Evolutionary conservation across 2,329 filamentous ascomycete genomes (phyloP).

Genomic region (Lojkania enalia): DNA sequence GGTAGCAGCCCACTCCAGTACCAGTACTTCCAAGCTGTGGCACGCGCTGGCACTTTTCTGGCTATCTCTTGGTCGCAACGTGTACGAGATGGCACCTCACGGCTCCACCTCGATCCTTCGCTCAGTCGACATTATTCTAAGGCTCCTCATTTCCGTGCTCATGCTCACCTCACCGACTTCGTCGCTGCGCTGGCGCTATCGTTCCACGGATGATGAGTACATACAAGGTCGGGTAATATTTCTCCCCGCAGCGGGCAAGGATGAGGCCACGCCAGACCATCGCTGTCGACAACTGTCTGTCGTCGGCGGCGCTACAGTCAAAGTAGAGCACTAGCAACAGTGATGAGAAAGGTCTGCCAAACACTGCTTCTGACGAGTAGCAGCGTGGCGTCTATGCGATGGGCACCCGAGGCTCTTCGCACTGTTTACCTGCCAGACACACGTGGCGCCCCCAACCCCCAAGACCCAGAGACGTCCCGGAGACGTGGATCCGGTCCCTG

Average conservation of each 20-base stretch:
- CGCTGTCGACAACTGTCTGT: background rate
- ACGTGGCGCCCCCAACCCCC: no score
- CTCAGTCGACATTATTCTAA: no score
- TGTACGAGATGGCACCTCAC: background rate
- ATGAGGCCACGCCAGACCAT: no score
- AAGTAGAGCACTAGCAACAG: slow-evolving; percentile 7
- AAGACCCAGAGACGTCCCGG: no score
- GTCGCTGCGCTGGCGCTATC: background rate
- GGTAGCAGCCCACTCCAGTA: background rate
- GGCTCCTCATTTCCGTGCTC: no score
- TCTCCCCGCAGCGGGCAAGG: background rate
- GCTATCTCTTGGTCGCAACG: background rate
- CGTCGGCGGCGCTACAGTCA: no score
- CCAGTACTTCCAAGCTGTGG: background rate
- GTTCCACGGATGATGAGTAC: background rate
- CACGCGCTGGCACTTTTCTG: background rate
- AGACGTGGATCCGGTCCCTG: no score
- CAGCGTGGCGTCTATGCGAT: slow-evolving; percentile 3
- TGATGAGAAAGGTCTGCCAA: slow-evolving; percentile 18
- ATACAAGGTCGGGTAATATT: background rate
- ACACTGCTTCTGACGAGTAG: slow-evolving; percentile 18
- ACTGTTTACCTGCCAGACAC: slow-evolving; percentile 15
- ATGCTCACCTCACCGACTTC: background rate
- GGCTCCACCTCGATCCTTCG: background rate
- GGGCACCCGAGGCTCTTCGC: slow-evolving; percentile 5